Evolutionary conservation across 371 early-diverging fungal species (phyloP).

Genomic region (Mortierella sp.): DNA sequence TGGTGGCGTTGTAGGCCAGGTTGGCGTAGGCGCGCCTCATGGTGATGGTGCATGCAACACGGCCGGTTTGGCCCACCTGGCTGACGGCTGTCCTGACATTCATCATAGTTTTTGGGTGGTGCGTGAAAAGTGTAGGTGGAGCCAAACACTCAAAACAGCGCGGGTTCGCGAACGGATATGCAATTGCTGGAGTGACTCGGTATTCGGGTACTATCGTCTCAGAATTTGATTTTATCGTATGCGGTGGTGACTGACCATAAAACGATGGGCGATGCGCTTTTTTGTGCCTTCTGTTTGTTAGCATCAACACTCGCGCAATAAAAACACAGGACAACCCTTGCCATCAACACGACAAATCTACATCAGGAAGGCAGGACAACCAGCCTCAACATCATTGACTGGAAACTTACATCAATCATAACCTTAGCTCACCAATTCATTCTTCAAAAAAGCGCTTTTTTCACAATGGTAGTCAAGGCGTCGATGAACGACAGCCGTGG

Average conservation of each 20-base stretch:
- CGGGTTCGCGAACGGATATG: background rate
- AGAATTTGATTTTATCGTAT: background rate
- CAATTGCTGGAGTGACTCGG: background rate
- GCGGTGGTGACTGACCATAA: background rate
- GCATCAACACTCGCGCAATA: background rate
- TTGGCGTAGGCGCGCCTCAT: slow-evolving; percentile 52
- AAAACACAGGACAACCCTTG: background rate
- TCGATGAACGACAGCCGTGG: slow-evolving; percentile 13
- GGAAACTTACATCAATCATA: too few relatives aligned
- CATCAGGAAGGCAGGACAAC: background rate
- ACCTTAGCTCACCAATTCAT: background rate
- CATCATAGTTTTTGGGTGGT: slow-evolving; percentile 21
- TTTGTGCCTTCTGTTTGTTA: background rate
- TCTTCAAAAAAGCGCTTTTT: background rate
- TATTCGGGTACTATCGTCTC: background rate
- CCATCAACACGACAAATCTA: background rate
- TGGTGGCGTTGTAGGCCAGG: slow-evolving; percentile 47
- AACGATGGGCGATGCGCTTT: background rate
- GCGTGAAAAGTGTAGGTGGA: background rate
- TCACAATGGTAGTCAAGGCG: slow-evolving; percentile 23
- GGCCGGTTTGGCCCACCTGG: slow-evolving; percentile 37
- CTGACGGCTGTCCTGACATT: slow-evolving; percentile 44
- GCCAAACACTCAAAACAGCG: background rate
- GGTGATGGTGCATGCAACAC: slow-evolving; percentile 17
- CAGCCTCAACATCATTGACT: background rate